Base-by-base conservation (phyloP, 148 eudicot genomes). In the Linanthus parryae region DNA sequence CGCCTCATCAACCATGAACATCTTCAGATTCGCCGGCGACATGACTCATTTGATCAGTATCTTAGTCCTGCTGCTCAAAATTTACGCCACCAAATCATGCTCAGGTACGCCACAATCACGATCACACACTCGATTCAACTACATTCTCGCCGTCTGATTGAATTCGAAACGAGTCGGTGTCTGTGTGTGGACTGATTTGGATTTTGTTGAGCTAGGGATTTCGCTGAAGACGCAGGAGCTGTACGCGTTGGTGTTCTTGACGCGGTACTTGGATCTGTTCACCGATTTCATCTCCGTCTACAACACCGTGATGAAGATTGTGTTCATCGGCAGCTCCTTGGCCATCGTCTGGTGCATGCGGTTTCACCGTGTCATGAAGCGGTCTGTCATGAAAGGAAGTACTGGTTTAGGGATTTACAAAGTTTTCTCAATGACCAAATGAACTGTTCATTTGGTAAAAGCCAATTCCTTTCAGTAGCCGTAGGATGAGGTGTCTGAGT, bases 141-240 rank as follows among this genome's bases (percentile, higher is more conserved):
- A n/a, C n/a, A n/a, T n/a, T n/a, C n/a, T n/a, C n/a, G 35, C 36
- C 14, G 19, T 48, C 12, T 6, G 12, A 48, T 13, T 15, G 21
- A 48, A 27, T 28, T 28, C 30, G 21, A 7, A 6, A 6, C 16
- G 24, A 2, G 0, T 34, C n/a, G 8, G 9, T 9, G 30, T 28
- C 20, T 21, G 27, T 20, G 17, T 28, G 12, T 21, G 9, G 37
- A 22, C 5, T 26, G 54, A n/a, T 19, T 38, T 14, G 2, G 23
- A 11, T 40, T 7, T 48, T 59, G 42, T 59, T 26, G 52, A 10
- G 39, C 30, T 46, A 91, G 98, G 98, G 45, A 76, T 91, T 63
- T 91, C 98, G 25, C 57, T 86, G 70, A 91, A 91, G 89, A 91
- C 98, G 22, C 98, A 91, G 67, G 95, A 85, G 80, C 71, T 90